These are phyloP conservation scores for Wickerhamiella alocasiicola DNA, from an alignment of 805 yeast species.

Conservation along the genomic window DNA sequence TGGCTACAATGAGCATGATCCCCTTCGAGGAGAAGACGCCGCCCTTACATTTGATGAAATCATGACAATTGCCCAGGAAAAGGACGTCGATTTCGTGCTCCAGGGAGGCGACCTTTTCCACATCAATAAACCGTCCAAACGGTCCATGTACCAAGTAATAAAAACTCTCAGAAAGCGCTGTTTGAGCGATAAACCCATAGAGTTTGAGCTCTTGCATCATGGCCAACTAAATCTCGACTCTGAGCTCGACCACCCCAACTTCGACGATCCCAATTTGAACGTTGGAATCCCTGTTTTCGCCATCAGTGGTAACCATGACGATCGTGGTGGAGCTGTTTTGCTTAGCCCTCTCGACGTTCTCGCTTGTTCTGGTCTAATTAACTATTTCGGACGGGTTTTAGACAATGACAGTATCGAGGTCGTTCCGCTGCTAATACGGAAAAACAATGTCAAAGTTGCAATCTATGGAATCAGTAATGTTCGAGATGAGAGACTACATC, in stretches of 20 bases:
- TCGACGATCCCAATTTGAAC: constrained; percentile 82
- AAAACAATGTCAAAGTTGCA: constrained; percentile 72
- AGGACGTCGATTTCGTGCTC: constrained; percentile 71
- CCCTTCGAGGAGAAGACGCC: constrained; percentile 79
- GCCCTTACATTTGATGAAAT: constrained; percentile 82
- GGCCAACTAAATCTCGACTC: constrained; percentile 49
- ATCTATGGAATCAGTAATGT: constrained; percentile 81
- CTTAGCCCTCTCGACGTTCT: constrained; percentile 79
- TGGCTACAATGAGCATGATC: constrained; percentile 82
- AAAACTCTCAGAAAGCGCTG: constrained; percentile 57
- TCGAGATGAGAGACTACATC: constrained; percentile 74
- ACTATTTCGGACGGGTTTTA: constrained; percentile 76
- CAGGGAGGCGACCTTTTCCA: constrained; percentile 94
- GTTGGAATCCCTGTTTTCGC: constrained; percentile 84
- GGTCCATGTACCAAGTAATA: constrained; percentile 73
- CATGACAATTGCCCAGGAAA: constrained; percentile 51
- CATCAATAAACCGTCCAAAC: constrained; percentile 75
- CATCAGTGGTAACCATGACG: constrained; percentile 94
- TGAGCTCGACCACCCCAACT: constrained; percentile 54
- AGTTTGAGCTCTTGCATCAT: constrained; percentile 69
- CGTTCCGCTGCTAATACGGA: constrained; percentile 66
- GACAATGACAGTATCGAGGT: constrained; percentile 65
- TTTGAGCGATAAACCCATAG: constrained; percentile 79
- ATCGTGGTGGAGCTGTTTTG: constrained; percentile 67
- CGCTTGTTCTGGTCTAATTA: constrained; percentile 67